phyloP scores from a whole-genome alignment of 2,329 filamentous ascomycete genomes.

The Mariannaea sp. region DNA sequence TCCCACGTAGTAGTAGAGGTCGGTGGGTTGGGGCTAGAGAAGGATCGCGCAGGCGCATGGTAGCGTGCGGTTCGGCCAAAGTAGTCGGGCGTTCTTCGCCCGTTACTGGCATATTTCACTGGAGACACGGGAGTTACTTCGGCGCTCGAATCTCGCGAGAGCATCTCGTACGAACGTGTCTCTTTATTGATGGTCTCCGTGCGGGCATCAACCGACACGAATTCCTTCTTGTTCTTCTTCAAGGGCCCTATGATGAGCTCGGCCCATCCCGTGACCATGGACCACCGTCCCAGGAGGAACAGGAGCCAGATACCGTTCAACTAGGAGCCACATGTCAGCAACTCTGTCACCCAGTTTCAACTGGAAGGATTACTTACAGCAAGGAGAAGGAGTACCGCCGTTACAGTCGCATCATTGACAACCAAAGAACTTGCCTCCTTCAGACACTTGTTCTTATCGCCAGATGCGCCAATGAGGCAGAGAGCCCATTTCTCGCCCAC shows the following conservation, averaged over 20 bases:
- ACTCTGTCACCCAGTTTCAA: neutral
- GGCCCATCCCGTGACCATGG: conserved; percentile 85
- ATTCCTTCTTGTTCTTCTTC: conserved; percentile 70
- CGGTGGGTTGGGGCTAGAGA: conserved; percentile 60
- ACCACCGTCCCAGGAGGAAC: conserved; percentile 77
- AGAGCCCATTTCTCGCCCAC: conserved; percentile 68
- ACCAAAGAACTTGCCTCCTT: conserved; percentile 63
- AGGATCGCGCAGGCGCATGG: conserved; percentile 59
- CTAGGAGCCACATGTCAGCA: conserved; percentile 48
- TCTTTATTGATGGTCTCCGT: conserved; percentile 63
- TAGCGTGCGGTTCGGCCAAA: conserved; percentile 61
- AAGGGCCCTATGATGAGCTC: conserved; percentile 62
- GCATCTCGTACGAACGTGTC: conserved; percentile 80
- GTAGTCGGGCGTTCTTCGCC: conserved; percentile 59
- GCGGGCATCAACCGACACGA: conserved; percentile 84
- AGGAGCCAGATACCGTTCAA: conserved; percentile 86
- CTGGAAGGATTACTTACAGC: conserved; percentile 59
- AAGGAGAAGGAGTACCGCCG: conserved; percentile 81
- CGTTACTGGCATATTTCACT: conserved; percentile 44
- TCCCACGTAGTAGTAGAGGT: conserved; percentile 50
- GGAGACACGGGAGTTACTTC: conserved; percentile 57
- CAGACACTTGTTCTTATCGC: conserved; percentile 70
- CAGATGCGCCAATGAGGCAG: conserved; percentile 65
- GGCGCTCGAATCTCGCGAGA: conserved; percentile 62
- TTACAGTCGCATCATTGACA: conserved; percentile 75